phyloP scores from a whole-genome alignment of 441 rosid genomes.

The Pelargonium cotyledonis region DNA sequence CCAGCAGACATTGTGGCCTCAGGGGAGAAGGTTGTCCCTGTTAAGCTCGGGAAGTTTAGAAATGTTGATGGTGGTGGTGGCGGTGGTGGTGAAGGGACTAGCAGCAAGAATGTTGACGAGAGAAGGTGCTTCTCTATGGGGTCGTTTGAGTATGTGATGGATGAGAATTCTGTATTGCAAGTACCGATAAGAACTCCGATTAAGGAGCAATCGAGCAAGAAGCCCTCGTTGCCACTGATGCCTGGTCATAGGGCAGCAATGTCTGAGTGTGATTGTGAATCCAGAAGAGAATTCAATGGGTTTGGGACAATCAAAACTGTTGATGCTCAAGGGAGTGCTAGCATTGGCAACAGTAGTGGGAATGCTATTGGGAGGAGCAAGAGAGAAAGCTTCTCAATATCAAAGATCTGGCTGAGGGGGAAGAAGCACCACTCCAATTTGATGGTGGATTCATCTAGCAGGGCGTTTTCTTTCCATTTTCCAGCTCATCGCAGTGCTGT shows the following conservation, averaged over 20 bases:
- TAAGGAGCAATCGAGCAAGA: slow-evolving; percentile 59
- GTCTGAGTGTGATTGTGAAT: slow-evolving; percentile 71
- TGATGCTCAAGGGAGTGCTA: slow-evolving; percentile 21
- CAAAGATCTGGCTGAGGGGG: slow-evolving; percentile 74
- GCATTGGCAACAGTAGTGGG: slow-evolving; percentile 17
- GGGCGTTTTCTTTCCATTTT: slow-evolving; percentile 69
- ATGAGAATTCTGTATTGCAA: slow-evolving; percentile 55
- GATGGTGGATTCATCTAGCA: slow-evolving; percentile 41
- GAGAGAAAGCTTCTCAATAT: slow-evolving; percentile 75
- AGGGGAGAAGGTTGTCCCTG: slow-evolving; percentile 55
- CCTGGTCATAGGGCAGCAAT: slow-evolving; percentile 61
- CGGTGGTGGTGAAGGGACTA: slow-evolving; percentile 36
- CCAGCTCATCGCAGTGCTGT: slow-evolving; percentile 29
- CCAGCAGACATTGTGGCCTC: slow-evolving; percentile 22
- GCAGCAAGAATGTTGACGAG: slow-evolving; percentile 37
- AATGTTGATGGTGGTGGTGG: slow-evolving; percentile 39
- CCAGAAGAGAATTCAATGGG: slow-evolving; percentile 49
- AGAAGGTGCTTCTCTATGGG: slow-evolving; percentile 95
- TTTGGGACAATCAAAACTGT: slow-evolving; percentile 31
- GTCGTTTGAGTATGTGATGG: slow-evolving; percentile 82
- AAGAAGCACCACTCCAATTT: slow-evolving; percentile 39
- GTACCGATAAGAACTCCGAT: slow-evolving; percentile 59
- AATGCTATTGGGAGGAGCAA: slow-evolving; percentile 29
- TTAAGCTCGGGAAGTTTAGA: slow-evolving; percentile 80
- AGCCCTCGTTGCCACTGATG: slow-evolving; percentile 40